Evolutionary conservation across 352 stramenopile species (phyloP).

Genomic region (Phytopythium ostracodes): DNA sequence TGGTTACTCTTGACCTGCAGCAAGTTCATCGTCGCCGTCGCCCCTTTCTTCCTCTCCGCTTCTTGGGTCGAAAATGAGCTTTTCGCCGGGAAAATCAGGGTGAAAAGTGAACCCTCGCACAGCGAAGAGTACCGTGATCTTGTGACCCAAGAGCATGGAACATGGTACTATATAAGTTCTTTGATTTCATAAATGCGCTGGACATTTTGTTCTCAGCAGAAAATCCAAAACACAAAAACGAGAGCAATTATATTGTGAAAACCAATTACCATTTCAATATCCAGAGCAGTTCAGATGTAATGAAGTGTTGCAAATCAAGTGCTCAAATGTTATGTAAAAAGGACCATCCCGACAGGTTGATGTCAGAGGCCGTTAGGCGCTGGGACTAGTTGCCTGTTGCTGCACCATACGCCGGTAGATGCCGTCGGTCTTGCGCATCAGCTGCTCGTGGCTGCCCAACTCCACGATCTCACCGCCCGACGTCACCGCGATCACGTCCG

Average conservation of each 20-base stretch:
- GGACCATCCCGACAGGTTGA: too few relatives aligned
- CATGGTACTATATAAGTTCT: too few relatives aligned
- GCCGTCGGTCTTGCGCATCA: slow-evolving; percentile 28
- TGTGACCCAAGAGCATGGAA: too few relatives aligned
- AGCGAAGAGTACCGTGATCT: too few relatives aligned
- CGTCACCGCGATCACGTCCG: slow-evolving; percentile 90
- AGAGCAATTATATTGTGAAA: too few relatives aligned
- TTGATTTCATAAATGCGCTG: too few relatives aligned
- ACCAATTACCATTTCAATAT: too few relatives aligned
- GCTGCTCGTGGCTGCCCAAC: slow-evolving; percentile 77
- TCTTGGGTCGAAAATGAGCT: neutral
- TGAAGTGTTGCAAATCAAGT: neutral
- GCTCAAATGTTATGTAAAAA: too few relatives aligned
- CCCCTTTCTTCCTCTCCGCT: neutral
- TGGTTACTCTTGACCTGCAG: slow-evolving; percentile 86
- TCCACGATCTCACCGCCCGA: slow-evolving; percentile 83
- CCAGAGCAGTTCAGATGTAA: neutral
- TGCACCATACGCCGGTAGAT: slow-evolving; percentile 28
- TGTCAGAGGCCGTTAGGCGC: too few relatives aligned
- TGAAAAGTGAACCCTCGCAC: too few relatives aligned
- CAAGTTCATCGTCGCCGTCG: slow-evolving; percentile 52
- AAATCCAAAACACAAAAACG: too few relatives aligned
- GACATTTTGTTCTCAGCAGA: too few relatives aligned
- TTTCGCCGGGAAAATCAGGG: neutral
- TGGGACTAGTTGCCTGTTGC: neutral